Conservation (phyloP, 1,284 basidiomycete genomes). For the Schizopora paradoxa region DNA sequence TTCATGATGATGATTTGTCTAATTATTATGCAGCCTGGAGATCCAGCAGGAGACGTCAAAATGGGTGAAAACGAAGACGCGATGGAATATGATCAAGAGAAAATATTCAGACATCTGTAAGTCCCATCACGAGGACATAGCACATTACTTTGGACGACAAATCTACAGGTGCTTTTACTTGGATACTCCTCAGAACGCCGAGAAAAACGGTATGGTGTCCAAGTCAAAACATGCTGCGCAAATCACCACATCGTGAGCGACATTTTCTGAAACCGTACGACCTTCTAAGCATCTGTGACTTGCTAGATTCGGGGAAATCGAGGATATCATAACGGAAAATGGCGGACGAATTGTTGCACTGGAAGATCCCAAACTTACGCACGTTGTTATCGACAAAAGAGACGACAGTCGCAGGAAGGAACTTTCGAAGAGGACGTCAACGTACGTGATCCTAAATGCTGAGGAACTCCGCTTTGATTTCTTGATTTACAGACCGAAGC, state of each 20-base stretch:
- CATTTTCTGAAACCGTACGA: conserved; percentile 8
- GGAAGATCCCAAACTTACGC: conserved; percentile 74
- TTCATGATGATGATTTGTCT: conserved; percentile 11
- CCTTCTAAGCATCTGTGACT: not conserved
- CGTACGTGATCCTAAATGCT: conserved; percentile 38
- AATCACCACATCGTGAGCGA: conserved; percentile 46
- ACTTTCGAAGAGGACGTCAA: conserved; percentile 64
- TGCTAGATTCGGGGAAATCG: conserved; percentile 52
- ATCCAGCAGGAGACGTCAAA: conserved; percentile 30
- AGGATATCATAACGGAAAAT: conserved; percentile 50
- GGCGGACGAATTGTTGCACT: conserved; percentile 68
- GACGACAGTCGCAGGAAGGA: conserved; percentile 66
- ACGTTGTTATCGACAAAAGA: conserved; percentile 76
- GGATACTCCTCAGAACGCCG: conserved; percentile 73
- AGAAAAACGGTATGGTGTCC: conserved; percentile 51
- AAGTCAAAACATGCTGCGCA: conserved; percentile 50
- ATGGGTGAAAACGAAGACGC: conserved; percentile 68
- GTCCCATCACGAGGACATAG: conserved; percentile 24
- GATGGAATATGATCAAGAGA: conserved; percentile 70
- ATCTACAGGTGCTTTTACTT: conserved; percentile 79
- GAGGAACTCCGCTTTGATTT: not conserved
- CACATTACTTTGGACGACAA: not conserved
- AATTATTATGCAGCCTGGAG: conserved; percentile 6
- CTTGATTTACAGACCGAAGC: conserved; percentile 56
- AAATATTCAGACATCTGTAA: conserved; percentile 77